Evolutionary conservation across 2,329 filamentous ascomycete genomes (phyloP).

Genomic region (Gyromitra esculenta): DNA sequence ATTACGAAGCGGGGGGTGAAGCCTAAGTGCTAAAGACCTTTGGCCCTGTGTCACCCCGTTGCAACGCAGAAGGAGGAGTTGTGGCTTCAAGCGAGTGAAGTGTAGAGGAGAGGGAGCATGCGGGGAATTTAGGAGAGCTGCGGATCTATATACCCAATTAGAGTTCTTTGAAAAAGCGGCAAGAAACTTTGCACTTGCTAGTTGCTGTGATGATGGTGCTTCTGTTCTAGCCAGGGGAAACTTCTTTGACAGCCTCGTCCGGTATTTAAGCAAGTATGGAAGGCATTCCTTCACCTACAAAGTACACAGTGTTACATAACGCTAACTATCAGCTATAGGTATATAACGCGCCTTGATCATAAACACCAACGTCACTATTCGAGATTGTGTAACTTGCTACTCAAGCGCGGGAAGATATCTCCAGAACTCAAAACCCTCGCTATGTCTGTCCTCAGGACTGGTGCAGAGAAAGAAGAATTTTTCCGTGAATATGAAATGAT

Average conservation of each 20-base stretch:
- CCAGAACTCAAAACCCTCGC: conserved; percentile 12
- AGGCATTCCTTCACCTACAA: no score
- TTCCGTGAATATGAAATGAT: conserved; percentile 31
- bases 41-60: no score
- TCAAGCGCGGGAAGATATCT: conserved; percentile 43
- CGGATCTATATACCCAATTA: conserved; percentile 10
- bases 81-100: no score
- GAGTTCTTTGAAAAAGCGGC: conserved; percentile 26
- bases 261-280: conserved; percentile 38
- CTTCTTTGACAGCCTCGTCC: conserved; percentile 25
- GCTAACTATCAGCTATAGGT: conserved; percentile 5
- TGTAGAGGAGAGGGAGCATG: no score
- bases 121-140: conserved; percentile 36
- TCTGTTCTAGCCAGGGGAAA: conserved; percentile 19
- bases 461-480: conserved; percentile 47
- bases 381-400: conserved; percentile 33
- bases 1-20: no score
- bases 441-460: neutral
- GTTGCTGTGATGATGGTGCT: conserved; percentile 31
- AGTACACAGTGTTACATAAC: neutral
- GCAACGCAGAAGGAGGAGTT: no score
- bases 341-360: neutral
- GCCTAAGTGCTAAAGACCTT: no score
- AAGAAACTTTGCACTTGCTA: conserved; percentile 3
- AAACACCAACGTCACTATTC: conserved; percentile 11